Conservation (phyloP, 805 yeast species). For the Ogataea haglerorum region DNA sequence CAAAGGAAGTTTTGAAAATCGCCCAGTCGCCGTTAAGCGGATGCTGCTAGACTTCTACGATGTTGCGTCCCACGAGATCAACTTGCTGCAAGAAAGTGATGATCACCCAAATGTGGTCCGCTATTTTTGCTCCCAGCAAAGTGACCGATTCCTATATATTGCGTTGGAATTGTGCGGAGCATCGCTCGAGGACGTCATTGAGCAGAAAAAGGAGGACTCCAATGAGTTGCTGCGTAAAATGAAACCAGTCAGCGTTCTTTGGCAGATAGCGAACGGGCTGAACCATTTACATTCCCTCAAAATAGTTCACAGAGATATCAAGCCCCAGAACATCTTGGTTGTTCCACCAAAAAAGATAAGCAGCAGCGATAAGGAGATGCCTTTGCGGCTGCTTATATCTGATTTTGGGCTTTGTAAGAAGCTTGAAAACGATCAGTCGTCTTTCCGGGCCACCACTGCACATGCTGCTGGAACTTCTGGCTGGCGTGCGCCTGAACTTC, state of each 20-base stretch:
- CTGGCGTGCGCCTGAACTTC: constrained; percentile 95
- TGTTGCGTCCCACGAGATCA: constrained; percentile 88
- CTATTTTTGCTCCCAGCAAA: constrained; percentile 89
- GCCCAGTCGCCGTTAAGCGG: constrained; percentile 95
- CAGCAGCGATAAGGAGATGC: constrained; percentile 30
- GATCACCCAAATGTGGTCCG: constrained; percentile 94
- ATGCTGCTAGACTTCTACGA: constrained; percentile 93
- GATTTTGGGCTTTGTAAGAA: constrained; percentile 96
- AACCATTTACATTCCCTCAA: constrained; percentile 84
- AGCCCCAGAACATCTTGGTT: constrained; percentile 89
- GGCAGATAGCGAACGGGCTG: constrained; percentile 80
- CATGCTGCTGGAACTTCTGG: constrained; percentile 97
- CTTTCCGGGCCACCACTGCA: constrained; percentile 87
- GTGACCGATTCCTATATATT: constrained; percentile 83
- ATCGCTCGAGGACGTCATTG: constrained; percentile 81
- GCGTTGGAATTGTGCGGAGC: constrained; percentile 91
- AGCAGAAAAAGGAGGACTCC: constrained; percentile 40
- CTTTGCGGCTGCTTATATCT: constrained; percentile 74
- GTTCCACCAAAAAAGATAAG: constrained; percentile 57
- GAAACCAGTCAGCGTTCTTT: constrained; percentile 53
- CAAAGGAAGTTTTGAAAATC: constrained; percentile 81
- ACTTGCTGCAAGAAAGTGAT: constrained; percentile 85
- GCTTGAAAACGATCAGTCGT: constrained; percentile 86
- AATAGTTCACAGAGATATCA: constrained; percentile 91
- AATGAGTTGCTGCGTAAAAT: constrained; percentile 38